These are phyloP conservation scores for Ambrosia hybrid DNA, from an alignment of 140 eudicot species.

Conservation along the genomic window DNA sequence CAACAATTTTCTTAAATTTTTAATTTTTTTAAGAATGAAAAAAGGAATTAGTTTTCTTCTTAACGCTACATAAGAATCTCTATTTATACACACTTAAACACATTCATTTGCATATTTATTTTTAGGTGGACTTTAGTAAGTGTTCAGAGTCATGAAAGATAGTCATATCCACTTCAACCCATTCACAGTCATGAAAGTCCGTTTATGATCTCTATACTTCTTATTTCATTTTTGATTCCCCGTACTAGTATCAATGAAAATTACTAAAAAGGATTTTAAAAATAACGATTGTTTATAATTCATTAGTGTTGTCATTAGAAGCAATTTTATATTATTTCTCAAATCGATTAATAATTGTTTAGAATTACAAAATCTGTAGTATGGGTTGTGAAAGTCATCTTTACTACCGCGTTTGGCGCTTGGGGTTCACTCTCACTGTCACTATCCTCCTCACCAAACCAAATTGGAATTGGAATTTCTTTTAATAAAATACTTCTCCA, in stretches of 20 bases:
- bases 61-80: too few species aligned
- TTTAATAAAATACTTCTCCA: background rate
- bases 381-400: constrained; percentile 16
- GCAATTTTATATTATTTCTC: background rate
- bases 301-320: background rate
- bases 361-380: background rate
- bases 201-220: too few species aligned
- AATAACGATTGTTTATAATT: background rate
- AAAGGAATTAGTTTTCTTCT: too few species aligned
- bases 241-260: background rate
- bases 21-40: too few species aligned
- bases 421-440: background rate
- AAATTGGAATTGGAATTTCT: background rate
- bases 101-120: too few species aligned
- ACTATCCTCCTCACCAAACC: background rate
- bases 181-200: too few species aligned
- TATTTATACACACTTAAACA: too few species aligned
- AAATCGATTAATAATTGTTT: background rate
- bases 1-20: too few species aligned
- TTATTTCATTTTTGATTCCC: background rate
- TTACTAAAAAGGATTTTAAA: too few species aligned
- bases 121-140: too few species aligned
- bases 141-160: too few species aligned
- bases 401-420: constrained; percentile 34
- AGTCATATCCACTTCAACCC: too few species aligned